A percentile compares a stretch with the other conserved stretches of the same genome.
Evolutionary conservation across 345 rosid species (phyloP).

Genomic region (Raphanus raphanistrum): DNA sequence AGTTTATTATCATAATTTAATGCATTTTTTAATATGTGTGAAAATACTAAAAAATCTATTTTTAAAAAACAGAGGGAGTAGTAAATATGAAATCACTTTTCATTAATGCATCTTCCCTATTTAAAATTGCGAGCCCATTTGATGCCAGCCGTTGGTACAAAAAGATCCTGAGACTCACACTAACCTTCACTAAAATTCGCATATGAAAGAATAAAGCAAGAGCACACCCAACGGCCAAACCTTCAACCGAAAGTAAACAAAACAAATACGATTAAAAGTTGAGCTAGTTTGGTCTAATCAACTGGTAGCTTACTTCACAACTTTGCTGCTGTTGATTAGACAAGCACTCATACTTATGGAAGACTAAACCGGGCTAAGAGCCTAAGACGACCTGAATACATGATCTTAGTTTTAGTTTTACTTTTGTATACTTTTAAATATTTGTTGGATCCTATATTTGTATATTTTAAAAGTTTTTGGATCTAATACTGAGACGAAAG

Average conservation of each 20-base stretch:
- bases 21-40: no score
- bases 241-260: constrained; percentile 16
- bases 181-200: constrained; percentile 32
- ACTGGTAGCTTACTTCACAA: constrained; percentile 32
- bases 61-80: no score
- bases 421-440: not conserved
- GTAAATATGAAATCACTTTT: constrained; percentile 5
- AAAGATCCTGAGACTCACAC: constrained; percentile 33
- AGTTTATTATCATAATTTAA: no score
- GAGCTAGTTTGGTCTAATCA: constrained; percentile 33
- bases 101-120: constrained; percentile 26
- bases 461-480: not conserved
- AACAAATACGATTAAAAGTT: constrained; percentile 7
- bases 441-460: not conserved
- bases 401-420: not conserved
- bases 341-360: constrained; percentile 27
- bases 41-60: no score
- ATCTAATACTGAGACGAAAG: not conserved
- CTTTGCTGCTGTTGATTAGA: constrained; percentile 28
- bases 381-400: not conserved
- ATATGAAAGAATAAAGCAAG: constrained; percentile 33
- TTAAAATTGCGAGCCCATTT: constrained; percentile 33
- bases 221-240: constrained; percentile 19
- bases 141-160: constrained; percentile 35
- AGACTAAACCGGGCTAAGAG: not conserved